Percentiles rank a stretch among this genome's conserved stretches.
These are phyloP conservation scores for Takashimella tepidaria DNA, from an alignment of 1,284 basidiomycete species.

Conservation along the genomic window DNA sequence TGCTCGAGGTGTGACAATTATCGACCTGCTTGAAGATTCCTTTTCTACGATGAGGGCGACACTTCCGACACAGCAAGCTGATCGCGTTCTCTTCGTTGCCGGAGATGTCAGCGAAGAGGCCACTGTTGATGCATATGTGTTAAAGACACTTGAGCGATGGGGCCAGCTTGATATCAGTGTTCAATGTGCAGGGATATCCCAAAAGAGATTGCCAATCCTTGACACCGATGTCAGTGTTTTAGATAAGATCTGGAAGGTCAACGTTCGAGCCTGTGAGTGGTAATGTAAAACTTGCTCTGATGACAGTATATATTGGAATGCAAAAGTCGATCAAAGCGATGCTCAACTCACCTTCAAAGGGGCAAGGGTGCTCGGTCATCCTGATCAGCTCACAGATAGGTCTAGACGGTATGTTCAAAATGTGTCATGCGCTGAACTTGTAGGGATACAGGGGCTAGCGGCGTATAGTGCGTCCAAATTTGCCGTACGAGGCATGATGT, in stretches of 20 bases:
- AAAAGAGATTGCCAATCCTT: slow-evolving; percentile 6
- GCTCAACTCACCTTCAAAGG: slow-evolving; percentile 15
- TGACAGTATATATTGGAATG: slow-evolving; percentile 23
- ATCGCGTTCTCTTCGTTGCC: slow-evolving; percentile 4
- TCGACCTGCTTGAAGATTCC: slow-evolving; percentile 7
- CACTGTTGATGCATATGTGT: slow-evolving; percentile 5
- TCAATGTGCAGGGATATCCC: slow-evolving; percentile 17
- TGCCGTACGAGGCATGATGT: slow-evolving; percentile 27
- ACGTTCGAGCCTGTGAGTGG: slow-evolving; percentile 15
- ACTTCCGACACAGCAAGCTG: background rate
- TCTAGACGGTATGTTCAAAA: slow-evolving; percentile 12
- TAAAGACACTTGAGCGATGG: slow-evolving; percentile 11
- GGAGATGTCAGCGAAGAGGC: slow-evolving; percentile 15
- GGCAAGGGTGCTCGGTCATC: slow-evolving; percentile 24
- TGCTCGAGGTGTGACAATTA: slow-evolving; percentile 15
- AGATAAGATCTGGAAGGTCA: slow-evolving; percentile 17
- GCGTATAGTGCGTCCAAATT: slow-evolving; percentile 30
- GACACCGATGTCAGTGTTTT: slow-evolving; percentile 12
- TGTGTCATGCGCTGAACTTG: background rate
- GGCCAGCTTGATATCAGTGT: slow-evolving; percentile 17
- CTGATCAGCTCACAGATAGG: slow-evolving; percentile 26
- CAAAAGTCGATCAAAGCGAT: slow-evolving; percentile 22
- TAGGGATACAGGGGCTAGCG: background rate
- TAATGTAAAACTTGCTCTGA: background rate
- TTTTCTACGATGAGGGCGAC: slow-evolving; percentile 1